phyloP scores from a whole-genome alignment of 345 rosid species.

The Nasturtium officinale region DNA sequence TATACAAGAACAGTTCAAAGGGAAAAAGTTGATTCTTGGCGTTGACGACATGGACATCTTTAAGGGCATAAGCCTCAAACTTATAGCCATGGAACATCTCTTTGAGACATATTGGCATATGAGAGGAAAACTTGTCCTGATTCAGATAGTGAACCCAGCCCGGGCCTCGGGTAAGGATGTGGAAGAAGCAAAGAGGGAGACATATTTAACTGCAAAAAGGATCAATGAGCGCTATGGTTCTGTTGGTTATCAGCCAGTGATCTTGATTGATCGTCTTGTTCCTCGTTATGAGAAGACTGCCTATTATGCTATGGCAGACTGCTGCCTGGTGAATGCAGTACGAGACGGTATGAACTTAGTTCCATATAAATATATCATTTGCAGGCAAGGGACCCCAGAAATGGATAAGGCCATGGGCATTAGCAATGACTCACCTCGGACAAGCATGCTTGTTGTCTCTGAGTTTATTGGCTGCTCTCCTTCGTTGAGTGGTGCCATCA shows the following conservation, averaged over 20 bases:
- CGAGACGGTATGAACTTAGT: constrained; percentile 90
- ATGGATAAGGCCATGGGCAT: constrained; percentile 61
- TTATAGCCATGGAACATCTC: constrained; percentile 70
- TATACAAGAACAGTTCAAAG: constrained; percentile 59
- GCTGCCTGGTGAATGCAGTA: constrained; percentile 81
- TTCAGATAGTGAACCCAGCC: constrained; percentile 83
- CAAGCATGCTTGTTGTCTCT: constrained; percentile 83
- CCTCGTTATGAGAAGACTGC: constrained; percentile 82
- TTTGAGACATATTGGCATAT: constrained; percentile 57
- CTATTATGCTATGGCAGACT: constrained; percentile 76
- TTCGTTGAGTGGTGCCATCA: constrained; percentile 79
- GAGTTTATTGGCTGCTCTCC: constrained; percentile 88
- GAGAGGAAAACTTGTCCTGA: constrained; percentile 69
- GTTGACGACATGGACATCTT: constrained; percentile 86
- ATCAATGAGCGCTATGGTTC: constrained; percentile 67
- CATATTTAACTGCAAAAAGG: constrained; percentile 59
- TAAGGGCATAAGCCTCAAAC: constrained; percentile 75
- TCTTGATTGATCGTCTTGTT: constrained; percentile 69
- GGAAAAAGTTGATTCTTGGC: constrained; percentile 72
- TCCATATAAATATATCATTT: constrained; percentile 72
- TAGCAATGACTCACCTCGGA: constrained; percentile 49
- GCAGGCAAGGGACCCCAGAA: constrained; percentile 71
- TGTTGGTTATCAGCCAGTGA: constrained; percentile 60
- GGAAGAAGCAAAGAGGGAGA: constrained; percentile 72
- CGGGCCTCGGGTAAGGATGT: constrained; percentile 75